Base-by-base conservation (phyloP, 1,284 basidiomycete species). In the Trametes polyzona region DNA sequence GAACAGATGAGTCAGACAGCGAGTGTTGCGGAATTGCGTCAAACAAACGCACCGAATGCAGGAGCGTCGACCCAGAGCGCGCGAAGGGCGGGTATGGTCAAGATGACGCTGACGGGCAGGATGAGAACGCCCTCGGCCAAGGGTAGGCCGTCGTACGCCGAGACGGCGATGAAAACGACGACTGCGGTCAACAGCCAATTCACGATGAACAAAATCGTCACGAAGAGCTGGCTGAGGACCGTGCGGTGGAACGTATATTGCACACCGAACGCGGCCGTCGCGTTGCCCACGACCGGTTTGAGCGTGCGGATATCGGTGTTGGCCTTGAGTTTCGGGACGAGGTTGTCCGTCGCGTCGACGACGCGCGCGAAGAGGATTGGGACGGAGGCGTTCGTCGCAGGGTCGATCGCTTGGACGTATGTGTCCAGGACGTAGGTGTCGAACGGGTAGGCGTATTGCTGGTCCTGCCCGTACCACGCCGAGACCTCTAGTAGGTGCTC, bases 11-110 rank as follows among this genome's bases (percentile, higher is more conserved):
- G 33, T 32, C 16, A 21, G 10, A 43, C 41, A 19, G 16, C n/a
- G 9, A 4, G n/a, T 16, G 16, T 12, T 14, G n/a, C 29, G 4
- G 12, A 32, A 14, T 19, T n/a, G 41, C 10, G 11, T 8, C 9
- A 30, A 16, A 21, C 2, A 19, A 10, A 60, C 63, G 29, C 39
- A 65, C 63, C 63, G 32, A 63, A 63, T 8, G 47, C 50, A 17
- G 65, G 65, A 2, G 63, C 61, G 36, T 58, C 65, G 17, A 62
- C 54, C 57, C 55, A 66, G 16, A 65, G 39, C n/a, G 55, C 59
- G 27, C 65, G 49, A 33, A 63, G 47, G 6, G 59, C 59, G 10
- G 63, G 61, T 26, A 65, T 65, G n/a, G 61, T 63, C 36, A 63
- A 46, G 47, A 63, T 55, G 48, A 63, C 63, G 39, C 54, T 58